A percentile compares a stretch with the other conserved stretches of the same genome.
Evolutionary conservation across 768 basidiomycete species (phyloP).

Genomic region (Leccinum boreale): DNA sequence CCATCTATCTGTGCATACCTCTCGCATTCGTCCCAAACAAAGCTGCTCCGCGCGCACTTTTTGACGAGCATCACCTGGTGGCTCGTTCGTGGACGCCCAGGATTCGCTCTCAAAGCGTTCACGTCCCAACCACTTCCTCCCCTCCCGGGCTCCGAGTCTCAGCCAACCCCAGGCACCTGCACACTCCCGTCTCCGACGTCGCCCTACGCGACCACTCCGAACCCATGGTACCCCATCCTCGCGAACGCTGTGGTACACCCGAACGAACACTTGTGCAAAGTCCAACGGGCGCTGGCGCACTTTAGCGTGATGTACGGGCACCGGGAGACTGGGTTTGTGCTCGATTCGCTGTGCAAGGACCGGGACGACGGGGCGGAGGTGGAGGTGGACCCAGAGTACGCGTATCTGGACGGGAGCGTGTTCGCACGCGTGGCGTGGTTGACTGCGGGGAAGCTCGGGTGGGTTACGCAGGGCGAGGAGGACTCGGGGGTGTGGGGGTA

Average conservation of each 20-base stretch:
- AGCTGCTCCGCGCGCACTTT: slow-evolving; percentile 61
- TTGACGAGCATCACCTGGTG: slow-evolving; percentile 49
- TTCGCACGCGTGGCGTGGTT: slow-evolving; percentile 58
- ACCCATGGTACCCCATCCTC: slow-evolving; percentile 61
- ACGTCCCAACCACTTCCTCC: slow-evolving; percentile 32
- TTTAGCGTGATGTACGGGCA: slow-evolving; percentile 43
- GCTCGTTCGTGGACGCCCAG: slow-evolving; percentile 53
- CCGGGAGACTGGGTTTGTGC: slow-evolving; percentile 34
- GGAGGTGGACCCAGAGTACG: slow-evolving; percentile 36
- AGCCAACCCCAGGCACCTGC: slow-evolving; percentile 18
- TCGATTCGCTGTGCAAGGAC: slow-evolving; percentile 21
- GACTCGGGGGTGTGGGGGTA: slow-evolving; percentile 30
- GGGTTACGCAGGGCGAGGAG: slow-evolving; percentile 38
- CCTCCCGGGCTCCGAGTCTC: slow-evolving; percentile 15
- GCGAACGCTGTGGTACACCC: slow-evolving; percentile 53
- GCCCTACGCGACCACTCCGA: slow-evolving; percentile 38
- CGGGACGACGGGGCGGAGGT: slow-evolving; percentile 11
- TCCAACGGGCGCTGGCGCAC: slow-evolving; percentile 49
- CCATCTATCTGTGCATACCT: slow-evolving; percentile 46
- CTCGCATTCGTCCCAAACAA: slow-evolving; percentile 54
- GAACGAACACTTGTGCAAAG: slow-evolving; percentile 53
- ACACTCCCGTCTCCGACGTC: slow-evolving; percentile 34
- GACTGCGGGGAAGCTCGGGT: slow-evolving; percentile 43
- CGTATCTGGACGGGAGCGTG: slow-evolving; percentile 54
- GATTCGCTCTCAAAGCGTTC: slow-evolving; percentile 49